Percentiles rank a stretch among this genome's conserved stretches.
These are phyloP conservation scores for Coemansia sp. DNA, from an alignment of 192 early-diverging fungal genomes.

Conservation along the genomic window DNA sequence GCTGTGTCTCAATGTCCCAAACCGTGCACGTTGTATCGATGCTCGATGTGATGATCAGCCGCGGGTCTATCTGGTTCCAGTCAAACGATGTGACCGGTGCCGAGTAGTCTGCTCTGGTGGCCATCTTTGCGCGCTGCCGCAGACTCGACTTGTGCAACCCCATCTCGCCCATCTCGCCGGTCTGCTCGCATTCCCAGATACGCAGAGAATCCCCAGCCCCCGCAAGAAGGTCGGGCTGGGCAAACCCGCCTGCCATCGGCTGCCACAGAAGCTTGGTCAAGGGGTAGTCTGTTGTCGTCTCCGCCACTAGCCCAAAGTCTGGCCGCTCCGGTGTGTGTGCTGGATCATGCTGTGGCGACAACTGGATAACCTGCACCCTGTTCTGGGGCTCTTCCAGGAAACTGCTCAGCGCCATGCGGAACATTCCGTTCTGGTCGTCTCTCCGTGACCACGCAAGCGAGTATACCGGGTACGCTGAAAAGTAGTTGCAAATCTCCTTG, in stretches of 20 bases:
- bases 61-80: constrained; percentile 90
- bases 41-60: constrained; percentile 83
- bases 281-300: constrained; percentile 81
- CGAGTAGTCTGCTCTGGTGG: constrained; percentile 67
- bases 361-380: constrained; percentile 54
- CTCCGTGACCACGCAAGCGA: constrained; percentile 81
- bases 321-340: constrained; percentile 44
- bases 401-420: constrained; percentile 81
- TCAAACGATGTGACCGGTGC: constrained; percentile 97
- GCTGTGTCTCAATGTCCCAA: constrained; percentile 95
- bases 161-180: constrained; percentile 42
- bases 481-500: constrained; percentile 81
- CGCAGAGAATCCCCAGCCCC: constrained; percentile 85
- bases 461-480: constrained; percentile 83
- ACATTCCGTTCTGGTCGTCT: constrained; percentile 53
- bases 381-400: constrained; percentile 73
- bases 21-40: constrained; percentile 99
- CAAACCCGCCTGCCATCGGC: constrained; percentile 58
- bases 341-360: constrained; percentile 53
- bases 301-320: constrained; percentile 76
- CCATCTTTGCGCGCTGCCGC: constrained; percentile 52
- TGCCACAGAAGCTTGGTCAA: constrained; percentile 90
- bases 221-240: constrained; percentile 73
- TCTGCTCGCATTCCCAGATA: constrained; percentile 81
- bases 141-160: constrained; percentile 27